Conservation (phyloP, 23 red algal species). For the Porphyridium purpureum region DNA sequence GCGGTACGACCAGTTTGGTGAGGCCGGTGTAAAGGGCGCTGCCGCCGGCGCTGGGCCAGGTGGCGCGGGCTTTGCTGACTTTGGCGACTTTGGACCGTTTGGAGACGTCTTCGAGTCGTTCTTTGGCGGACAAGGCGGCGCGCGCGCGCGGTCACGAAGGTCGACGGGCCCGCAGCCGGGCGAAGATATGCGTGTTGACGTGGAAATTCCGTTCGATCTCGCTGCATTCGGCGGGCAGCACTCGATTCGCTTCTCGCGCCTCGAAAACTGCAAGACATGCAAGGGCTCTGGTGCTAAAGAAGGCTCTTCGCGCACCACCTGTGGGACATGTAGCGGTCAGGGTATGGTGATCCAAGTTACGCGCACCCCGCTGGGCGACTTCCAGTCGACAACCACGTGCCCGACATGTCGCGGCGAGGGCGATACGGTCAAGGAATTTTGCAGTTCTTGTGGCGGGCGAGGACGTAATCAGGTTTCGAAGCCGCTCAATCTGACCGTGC, state of each 20-base stretch:
- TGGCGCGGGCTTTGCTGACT: slow-evolving; percentile 56
- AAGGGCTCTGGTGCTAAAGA: slow-evolving; percentile 59
- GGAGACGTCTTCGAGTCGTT: slow-evolving; percentile 97
- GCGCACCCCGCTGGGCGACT: slow-evolving; percentile 85
- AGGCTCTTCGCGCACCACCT: slow-evolving; percentile 34
- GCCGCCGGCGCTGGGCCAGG: slow-evolving; percentile 21
- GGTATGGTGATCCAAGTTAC: slow-evolving; percentile 89
- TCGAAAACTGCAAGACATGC: slow-evolving; percentile 83
- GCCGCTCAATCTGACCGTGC: slow-evolving; percentile 78
- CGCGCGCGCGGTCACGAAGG: slow-evolving; percentile 6
- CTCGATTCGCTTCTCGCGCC: slow-evolving; percentile 74
- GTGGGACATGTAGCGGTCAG: slow-evolving; percentile 64
- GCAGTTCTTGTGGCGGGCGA: slow-evolving; percentile 68
- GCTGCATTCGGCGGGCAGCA: slow-evolving; percentile 88
- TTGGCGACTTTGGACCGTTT: slow-evolving; percentile 77
- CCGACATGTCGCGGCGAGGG: slow-evolving; percentile 68
- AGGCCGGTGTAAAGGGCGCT: slow-evolving; percentile 80
- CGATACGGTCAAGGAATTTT: slow-evolving; percentile 85
- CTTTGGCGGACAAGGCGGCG: slow-evolving; percentile 53
- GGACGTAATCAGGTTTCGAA: slow-evolving; percentile 76
- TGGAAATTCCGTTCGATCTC: slow-evolving; percentile 82
- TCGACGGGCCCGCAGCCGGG: slow-evolving; percentile 73
- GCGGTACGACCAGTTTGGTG: slow-evolving; percentile 98
- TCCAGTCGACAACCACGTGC: slow-evolving; percentile 70
- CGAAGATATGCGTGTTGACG: slow-evolving; percentile 87